phyloP scores from a whole-genome alignment of 78 protist genomes.

The Dictyostelium capitatum region DNA sequence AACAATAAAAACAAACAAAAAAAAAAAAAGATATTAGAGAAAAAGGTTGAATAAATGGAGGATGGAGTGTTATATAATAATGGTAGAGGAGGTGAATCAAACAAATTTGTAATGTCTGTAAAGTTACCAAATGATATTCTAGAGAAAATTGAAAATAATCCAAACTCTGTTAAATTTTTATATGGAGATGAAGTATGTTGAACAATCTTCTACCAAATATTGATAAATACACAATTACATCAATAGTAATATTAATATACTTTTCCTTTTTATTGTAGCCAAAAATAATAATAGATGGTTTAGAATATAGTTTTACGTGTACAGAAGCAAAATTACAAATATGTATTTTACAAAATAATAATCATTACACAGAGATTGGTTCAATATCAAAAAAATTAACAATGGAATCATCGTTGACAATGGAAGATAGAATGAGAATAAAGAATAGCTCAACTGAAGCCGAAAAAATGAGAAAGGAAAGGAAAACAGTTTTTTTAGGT shows the following conservation, averaged over 20 bases:
- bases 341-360: slow-evolving; percentile 25
- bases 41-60: neutral
- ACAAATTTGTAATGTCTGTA: slow-evolving; percentile 26
- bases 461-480: slow-evolving; percentile 28
- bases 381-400: slow-evolving; percentile 6
- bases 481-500: slow-evolving; percentile 19
- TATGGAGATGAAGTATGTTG: slow-evolving; percentile 21
- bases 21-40: no score
- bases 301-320: slow-evolving; percentile 16
- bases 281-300: slow-evolving; percentile 17
- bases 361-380: slow-evolving; percentile 27
- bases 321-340: slow-evolving; percentile 5
- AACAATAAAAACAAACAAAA: no score
- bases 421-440: slow-evolving; percentile 25
- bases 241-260: no score
- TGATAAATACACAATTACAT: no score
- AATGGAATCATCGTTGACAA: slow-evolving; percentile 29
- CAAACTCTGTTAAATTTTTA: slow-evolving; percentile 2
- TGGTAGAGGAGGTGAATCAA: neutral
- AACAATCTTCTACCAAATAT: neutral
- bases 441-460: neutral
- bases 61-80: slow-evolving; percentile 21
- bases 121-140: slow-evolving; percentile 10
- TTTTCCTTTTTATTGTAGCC: slow-evolving; percentile 5
- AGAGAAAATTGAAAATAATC: slow-evolving; percentile 16